These are phyloP conservation scores for Pseudonectria foliicola DNA, from an alignment of 2,329 filamentous ascomycete genomes.

Conservation along the genomic window DNA sequence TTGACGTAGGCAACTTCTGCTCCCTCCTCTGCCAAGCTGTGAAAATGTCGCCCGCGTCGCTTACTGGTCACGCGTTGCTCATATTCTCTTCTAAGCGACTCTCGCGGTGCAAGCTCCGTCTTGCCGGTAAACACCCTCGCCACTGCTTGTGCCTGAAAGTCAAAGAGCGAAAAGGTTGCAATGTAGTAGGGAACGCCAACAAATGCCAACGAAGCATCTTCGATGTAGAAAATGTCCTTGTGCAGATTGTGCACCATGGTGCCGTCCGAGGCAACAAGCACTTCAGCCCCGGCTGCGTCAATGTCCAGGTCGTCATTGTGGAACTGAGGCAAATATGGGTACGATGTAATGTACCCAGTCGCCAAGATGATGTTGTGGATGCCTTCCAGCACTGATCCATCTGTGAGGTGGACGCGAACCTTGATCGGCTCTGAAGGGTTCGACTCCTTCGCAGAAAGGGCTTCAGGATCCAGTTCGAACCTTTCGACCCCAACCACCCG, in stretches of 20 bases:
- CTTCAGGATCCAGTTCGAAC: constrained; percentile 30
- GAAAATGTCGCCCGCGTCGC: constrained; percentile 17
- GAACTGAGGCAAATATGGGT: constrained; percentile 54
- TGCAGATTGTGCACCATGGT: constrained; percentile 59
- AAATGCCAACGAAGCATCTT: constrained; percentile 56
- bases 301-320: constrained; percentile 31
- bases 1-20: constrained; percentile 17
- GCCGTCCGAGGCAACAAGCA: constrained; percentile 56
- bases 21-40: constrained; percentile 16
- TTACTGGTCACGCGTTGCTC: constrained; percentile 10
- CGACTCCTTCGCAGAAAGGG: not conserved
- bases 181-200: constrained; percentile 60
- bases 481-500: constrained; percentile 44
- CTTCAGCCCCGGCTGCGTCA: constrained; percentile 40
- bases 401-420: constrained; percentile 42
- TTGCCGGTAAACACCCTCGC: constrained; percentile 49
- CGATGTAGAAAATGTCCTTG: constrained; percentile 65
- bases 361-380: constrained; percentile 58
- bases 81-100: constrained; percentile 15
- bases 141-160: constrained; percentile 59
- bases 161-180: constrained; percentile 62
- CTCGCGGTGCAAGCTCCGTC: constrained; percentile 16
- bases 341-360: constrained; percentile 62
- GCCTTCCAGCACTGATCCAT: constrained; percentile 43
- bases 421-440: constrained; percentile 34